A percentile compares a stretch with the other conserved stretches of the same genome.
phyloP scores from a whole-genome alignment of 2,329 filamentous ascomycete species.

The Drechslerella stenobrocha region DNA sequence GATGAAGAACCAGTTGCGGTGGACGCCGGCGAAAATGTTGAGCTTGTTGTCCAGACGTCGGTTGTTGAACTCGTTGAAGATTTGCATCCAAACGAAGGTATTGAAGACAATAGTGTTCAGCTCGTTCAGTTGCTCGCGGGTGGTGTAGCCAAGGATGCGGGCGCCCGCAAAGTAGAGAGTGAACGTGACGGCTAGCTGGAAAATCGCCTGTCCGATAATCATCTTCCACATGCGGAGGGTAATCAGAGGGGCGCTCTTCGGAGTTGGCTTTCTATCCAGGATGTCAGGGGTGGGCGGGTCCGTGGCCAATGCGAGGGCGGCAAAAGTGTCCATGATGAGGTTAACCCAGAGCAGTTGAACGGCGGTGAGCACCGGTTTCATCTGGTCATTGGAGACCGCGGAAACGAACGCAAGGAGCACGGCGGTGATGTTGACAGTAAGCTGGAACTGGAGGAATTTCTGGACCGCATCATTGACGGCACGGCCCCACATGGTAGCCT shows the following conservation, averaged over 20 bases:
- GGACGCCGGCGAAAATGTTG: constrained; percentile 91
- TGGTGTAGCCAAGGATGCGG: constrained; percentile 65
- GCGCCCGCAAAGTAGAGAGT: constrained; percentile 76
- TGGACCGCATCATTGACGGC: constrained; percentile 63
- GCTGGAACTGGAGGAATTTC: constrained; percentile 67
- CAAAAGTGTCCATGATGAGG: constrained; percentile 95
- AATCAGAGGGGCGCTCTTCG: constrained; percentile 74
- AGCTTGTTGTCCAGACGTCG: constrained; percentile 90
- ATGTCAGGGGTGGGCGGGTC: constrained; percentile 84
- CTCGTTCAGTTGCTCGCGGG: constrained; percentile 59
- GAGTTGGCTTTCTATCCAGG: constrained; percentile 75
- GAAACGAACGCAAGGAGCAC: constrained; percentile 86
- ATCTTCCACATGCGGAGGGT: constrained; percentile 98
- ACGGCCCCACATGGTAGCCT: constrained; percentile 66
- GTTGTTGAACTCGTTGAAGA: constrained; percentile 95
- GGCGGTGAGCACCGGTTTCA: constrained; percentile 77
- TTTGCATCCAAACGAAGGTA: constrained; percentile 99
- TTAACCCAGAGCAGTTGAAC: constrained; percentile 96
- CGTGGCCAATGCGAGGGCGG: constrained; percentile 82
- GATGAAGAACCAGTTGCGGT: constrained; percentile 85
- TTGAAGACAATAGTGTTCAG: constrained; percentile 89
- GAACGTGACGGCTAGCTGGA: constrained; percentile 78
- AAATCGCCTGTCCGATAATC: constrained; percentile 90
- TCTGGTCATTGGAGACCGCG: constrained; percentile 70
- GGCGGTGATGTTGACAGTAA: constrained; percentile 89